phyloP scores from a whole-genome alignment of 169 alveolate genomes.

The Plasmodium berghei region DNA sequence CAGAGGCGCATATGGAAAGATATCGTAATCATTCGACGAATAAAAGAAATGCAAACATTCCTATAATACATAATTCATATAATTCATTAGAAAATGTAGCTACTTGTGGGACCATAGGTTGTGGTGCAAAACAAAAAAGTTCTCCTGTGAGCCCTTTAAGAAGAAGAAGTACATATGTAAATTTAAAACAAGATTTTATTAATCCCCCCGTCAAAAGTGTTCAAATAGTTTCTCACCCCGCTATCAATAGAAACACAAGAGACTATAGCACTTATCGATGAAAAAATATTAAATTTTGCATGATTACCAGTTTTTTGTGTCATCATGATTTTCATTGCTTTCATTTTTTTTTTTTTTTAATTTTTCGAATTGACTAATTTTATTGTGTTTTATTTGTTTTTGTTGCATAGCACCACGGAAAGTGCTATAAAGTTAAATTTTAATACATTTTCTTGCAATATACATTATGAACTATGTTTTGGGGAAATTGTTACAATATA shows the following conservation, averaged over 20 bases:
- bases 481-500: no score
- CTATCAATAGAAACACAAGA: conserved; percentile 11
- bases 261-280: conserved; percentile 6
- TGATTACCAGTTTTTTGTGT: no score
- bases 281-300: not conserved
- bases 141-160: not conserved
- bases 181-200: conserved; percentile 17
- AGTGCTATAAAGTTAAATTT: no score
- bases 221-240: conserved; percentile 56
- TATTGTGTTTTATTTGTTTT: no score
- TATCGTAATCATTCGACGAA: conserved; percentile 2
- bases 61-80: conserved; percentile 17
- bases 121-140: conserved; percentile 22
- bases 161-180: conserved; percentile 20
- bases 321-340: not conserved
- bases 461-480: no score
- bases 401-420: no score
- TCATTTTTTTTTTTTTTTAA: no score
- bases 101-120: conserved; percentile 40
- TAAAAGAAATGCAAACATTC: conserved; percentile 14
- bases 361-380: no score
- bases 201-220: conserved; percentile 33
- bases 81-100: conserved; percentile 30
- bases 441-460: no score
- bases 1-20: not conserved